phyloP scores from a whole-genome alignment of 495 filamentous ascomycete species.

The Choiromyces venosus region DNA sequence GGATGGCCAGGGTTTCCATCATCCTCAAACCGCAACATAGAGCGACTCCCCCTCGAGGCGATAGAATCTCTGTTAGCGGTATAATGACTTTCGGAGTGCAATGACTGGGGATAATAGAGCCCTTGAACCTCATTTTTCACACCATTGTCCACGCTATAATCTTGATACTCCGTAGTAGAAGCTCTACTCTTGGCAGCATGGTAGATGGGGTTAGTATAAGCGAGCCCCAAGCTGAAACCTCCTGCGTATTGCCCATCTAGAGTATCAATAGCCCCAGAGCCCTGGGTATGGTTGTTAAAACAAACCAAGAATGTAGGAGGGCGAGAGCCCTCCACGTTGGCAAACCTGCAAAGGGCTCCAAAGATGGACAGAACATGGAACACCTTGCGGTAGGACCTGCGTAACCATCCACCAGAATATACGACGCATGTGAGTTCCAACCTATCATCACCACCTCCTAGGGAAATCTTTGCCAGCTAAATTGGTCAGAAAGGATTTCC shows the following conservation, averaged over 20 bases:
- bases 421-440: slow-evolving; percentile 29
- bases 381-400: slow-evolving; percentile 9
- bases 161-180: neutral
- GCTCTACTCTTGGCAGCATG: neutral
- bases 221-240: neutral
- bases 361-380: slow-evolving; percentile 34
- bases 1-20: neutral
- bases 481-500: slow-evolving; percentile 8
- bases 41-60: neutral
- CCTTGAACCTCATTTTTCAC: neutral
- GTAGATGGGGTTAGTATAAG: neutral
- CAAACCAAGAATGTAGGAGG: slow-evolving; percentile 32
- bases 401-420: slow-evolving; percentile 19
- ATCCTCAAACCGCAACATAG: neutral
- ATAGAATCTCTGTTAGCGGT: neutral
- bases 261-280: slow-evolving; percentile 28
- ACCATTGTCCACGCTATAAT: neutral
- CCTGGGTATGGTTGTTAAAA: slow-evolving; percentile 27
- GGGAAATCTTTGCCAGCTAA: slow-evolving; percentile 26
- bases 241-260: slow-evolving; percentile 40
- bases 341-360: slow-evolving; percentile 35
- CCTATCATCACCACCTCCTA: slow-evolving; percentile 14
- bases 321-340: slow-evolving; percentile 19
- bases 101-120: neutral
- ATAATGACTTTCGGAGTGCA: neutral